Evolutionary conservation across 1,139 yeast genomes (phyloP), one percentile per base, ranked within the genome.

Genomic region (Candida freyschussii): DNA sequence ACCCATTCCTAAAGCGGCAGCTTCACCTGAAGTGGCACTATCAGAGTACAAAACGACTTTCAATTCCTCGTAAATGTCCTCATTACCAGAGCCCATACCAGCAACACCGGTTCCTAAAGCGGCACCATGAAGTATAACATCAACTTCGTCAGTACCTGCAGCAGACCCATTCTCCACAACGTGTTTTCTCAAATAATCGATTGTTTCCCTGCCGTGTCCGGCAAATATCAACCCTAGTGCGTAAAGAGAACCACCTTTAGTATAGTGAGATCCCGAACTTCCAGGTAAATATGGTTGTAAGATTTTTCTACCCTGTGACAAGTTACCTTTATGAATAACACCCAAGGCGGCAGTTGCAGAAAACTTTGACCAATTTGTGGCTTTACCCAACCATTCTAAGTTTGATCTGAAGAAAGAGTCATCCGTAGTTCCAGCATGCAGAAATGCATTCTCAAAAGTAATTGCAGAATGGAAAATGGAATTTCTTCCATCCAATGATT

Each of bases 281-380:
- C 93, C 94, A 26, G 98, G 97, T 41, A 91, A 70, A 55, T 91
- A 93, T 21, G 98, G 97, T 46, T 82, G 81, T 56, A 91, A 72
- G 32, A 91, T 78, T 44, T 81, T 75, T 57, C 79, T 78, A 37
- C 98, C 98, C 56, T 86, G 95, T 1, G 95, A 75, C 43, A 91
- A 70, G 57, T 91, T 89, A 33, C 98, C 98, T 54, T 83, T 85
- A 56, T 91, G 98, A 49, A 91, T 89, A 21, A 91, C 98, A 56
- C 99, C 99, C 40, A 93, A 68, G 11, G 97, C 96, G 13, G 98
- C 98, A 19, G 98, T 91, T 6, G 98, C 97, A 1, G 95, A 78
- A 56, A 91, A 91, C 56, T 91, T 91, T 7, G 96, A 89, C 99
- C 99, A 91, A 60, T 89, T 89, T 32, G 93, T 81, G 10, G 98